Conservation (phyloP, 2,329 filamentous ascomycete genomes). For the Beauveria brongniartii region DNA sequence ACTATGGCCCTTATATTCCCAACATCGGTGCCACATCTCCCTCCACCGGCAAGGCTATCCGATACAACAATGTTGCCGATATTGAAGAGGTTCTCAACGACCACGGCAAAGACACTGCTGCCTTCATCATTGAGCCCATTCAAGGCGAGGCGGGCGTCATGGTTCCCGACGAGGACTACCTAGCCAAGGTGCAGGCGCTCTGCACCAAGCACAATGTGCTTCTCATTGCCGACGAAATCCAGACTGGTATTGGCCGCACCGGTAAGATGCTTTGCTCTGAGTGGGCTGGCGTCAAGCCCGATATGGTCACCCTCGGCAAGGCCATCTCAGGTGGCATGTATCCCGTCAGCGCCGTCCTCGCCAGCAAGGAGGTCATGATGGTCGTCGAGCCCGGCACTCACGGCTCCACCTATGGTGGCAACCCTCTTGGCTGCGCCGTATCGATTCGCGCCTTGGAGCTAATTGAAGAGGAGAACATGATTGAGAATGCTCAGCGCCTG, state of each 20-base stretch:
- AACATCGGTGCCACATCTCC: slow-evolving; percentile 73
- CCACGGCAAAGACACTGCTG: slow-evolving; percentile 78
- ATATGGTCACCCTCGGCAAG: slow-evolving; percentile 91
- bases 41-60: slow-evolving; percentile 64
- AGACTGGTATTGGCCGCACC: slow-evolving; percentile 93
- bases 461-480: slow-evolving; percentile 83
- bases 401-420: slow-evolving; percentile 96
- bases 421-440: slow-evolving; percentile 89
- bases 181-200: slow-evolving; percentile 68
- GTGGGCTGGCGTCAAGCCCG: slow-evolving; percentile 92
- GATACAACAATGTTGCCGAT: slow-evolving; percentile 79
- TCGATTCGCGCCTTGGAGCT: slow-evolving; percentile 93
- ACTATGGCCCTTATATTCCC: slow-evolving; percentile 94
- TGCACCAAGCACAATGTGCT: slow-evolving; percentile 95
- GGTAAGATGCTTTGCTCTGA: slow-evolving; percentile 90
- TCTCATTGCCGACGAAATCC: slow-evolving; percentile 96
- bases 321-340: slow-evolving; percentile 98
- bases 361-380: slow-evolving; percentile 85
- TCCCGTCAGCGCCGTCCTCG: slow-evolving; percentile 89
- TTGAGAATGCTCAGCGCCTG: slow-evolving; percentile 70
- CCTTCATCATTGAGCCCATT: slow-evolving; percentile 92
- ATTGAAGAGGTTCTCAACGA: slow-evolving; percentile 70
- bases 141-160: slow-evolving; percentile 97
- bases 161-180: slow-evolving; percentile 85
- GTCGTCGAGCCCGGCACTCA: slow-evolving; percentile 95